Evolutionary conservation across 2,329 filamentous ascomycete genomes (phyloP).

Genomic region (Epichloe scottii): DNA sequence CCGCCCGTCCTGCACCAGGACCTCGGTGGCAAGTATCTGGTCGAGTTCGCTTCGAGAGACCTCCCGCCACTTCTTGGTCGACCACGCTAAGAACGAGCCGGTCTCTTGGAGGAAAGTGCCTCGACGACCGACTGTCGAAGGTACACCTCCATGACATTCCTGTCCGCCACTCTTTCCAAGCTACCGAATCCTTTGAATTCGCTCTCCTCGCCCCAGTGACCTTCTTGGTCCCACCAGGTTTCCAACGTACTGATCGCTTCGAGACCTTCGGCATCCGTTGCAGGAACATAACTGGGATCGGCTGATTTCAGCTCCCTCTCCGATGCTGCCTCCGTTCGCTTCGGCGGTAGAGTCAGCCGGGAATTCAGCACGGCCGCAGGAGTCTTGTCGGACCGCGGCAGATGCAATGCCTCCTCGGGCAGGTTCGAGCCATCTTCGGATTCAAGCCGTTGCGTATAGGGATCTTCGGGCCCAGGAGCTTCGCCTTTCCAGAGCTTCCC

Average conservation of each 20-base stretch:
- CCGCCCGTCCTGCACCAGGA: conserved; percentile 29
- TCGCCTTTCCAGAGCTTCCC: conserved; percentile 28
- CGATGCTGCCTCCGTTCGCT: conserved; percentile 19
- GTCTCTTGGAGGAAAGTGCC: conserved; percentile 30
- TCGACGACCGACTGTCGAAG: conserved; percentile 41
- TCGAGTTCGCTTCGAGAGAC: conserved; percentile 21
- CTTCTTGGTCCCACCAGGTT: conserved; percentile 41
- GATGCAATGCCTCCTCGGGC: conserved; percentile 18
- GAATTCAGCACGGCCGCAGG: conserved; percentile 17
- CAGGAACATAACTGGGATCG: conserved; percentile 33
- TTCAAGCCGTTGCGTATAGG: conserved; percentile 23
- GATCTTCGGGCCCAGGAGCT: conserved; percentile 25
- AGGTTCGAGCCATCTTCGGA: conserved; percentile 17
- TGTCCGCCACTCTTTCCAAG: conserved; percentile 27
- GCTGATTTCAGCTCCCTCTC: conserved; percentile 19
- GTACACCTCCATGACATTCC: conserved; percentile 32
- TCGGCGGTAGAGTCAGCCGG: conserved; percentile 21
- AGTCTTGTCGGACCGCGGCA: conserved; percentile 10
- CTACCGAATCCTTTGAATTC: conserved; percentile 32
- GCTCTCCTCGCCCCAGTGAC: conserved; percentile 37
- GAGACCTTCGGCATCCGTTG: conserved; percentile 30
- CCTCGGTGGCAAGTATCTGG: conserved; percentile 21
- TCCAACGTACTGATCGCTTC: conserved; percentile 33
- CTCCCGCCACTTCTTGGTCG: conserved; percentile 21
- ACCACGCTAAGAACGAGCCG: conserved; percentile 18